These are phyloP conservation scores for Phyllosticta citrichinensis DNA, from an alignment of 2,329 filamentous ascomycete genomes.

Conservation along the genomic window DNA sequence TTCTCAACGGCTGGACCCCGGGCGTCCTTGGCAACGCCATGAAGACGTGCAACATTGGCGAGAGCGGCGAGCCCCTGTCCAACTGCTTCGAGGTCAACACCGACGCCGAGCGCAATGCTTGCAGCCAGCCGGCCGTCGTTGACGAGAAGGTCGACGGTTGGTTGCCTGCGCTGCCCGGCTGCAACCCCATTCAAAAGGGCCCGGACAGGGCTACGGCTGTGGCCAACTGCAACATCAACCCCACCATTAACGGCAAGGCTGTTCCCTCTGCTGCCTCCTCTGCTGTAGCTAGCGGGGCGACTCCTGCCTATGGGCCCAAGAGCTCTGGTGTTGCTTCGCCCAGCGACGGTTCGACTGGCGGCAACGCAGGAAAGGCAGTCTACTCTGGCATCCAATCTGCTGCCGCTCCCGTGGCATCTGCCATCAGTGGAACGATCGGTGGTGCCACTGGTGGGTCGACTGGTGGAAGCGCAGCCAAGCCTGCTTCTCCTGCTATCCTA, in stretches of 20 bases:
- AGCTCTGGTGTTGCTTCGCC: constrained; percentile 9
- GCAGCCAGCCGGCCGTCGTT: constrained; percentile 15
- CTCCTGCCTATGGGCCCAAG: constrained; percentile 9
- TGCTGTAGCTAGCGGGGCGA: constrained; percentile 4
- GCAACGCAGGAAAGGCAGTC: background rate
- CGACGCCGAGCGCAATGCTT: constrained; percentile 20
- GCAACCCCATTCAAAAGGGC: constrained; percentile 29
- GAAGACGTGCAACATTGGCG: constrained; percentile 28
- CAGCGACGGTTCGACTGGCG: background rate
- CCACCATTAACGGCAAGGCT: constrained; percentile 11
- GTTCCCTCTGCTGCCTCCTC: constrained; percentile 12
- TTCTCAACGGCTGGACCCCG: constrained; percentile 28
- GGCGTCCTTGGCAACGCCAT: constrained; percentile 27
- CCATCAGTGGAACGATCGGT: background rate
- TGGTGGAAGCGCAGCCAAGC: background rate
- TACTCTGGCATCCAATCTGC: background rate
- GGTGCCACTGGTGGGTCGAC: background rate
- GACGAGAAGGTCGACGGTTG: constrained; percentile 14
- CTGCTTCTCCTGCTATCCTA: background rate
- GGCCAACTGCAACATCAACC: background rate
- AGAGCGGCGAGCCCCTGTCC: constrained; percentile 25
- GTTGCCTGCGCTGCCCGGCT: constrained; percentile 26
- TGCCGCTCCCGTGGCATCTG: background rate
- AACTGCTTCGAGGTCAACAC: constrained; percentile 28
- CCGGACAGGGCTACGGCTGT: constrained; percentile 20